A percentile compares a stretch with the other conserved stretches of the same genome.
These are phyloP conservation scores for Pseudoscleropodium purum DNA, from an alignment of 225 moss, liverwort and hornwort genomes.

Conservation along the genomic window DNA sequence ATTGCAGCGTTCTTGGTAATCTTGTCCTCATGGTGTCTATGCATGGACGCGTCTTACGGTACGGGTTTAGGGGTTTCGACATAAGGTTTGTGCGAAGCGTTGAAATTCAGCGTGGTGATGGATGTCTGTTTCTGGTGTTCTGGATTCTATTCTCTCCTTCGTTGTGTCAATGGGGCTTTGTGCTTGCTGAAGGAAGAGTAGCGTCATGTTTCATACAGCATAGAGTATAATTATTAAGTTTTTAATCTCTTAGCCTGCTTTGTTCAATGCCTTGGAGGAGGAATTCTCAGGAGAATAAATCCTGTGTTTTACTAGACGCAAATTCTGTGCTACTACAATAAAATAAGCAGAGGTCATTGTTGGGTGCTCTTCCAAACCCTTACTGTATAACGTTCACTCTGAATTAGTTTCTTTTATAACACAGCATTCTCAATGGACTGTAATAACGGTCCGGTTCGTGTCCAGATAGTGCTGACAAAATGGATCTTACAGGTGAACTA, in stretches of 20 bases:
- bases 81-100: not conserved
- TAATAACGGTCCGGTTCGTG: not conserved
- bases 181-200: not conserved
- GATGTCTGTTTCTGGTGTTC: not conserved
- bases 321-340: not conserved
- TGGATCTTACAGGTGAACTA: conserved; percentile 20
- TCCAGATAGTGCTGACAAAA: not conserved
- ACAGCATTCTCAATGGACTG: not conserved
- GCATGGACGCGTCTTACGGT: not conserved
- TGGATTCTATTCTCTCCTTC: not conserved
- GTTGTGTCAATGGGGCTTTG: not conserved
- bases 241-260: not conserved
- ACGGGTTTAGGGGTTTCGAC: not conserved
- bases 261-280: not conserved
- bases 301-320: not conserved
- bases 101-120: not conserved
- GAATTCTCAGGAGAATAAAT: not conserved
- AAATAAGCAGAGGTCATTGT: not conserved
- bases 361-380: conserved; percentile 3
- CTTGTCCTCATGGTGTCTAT: not conserved
- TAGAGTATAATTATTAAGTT: not conserved
- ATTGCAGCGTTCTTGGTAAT: not conserved
- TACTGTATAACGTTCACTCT: not conserved
- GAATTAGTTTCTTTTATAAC: not conserved
- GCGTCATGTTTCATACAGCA: not conserved